These are phyloP conservation scores for Haplosporangium sp. DNA, from an alignment of 371 early-diverging fungal genomes.

Conservation along the genomic window DNA sequence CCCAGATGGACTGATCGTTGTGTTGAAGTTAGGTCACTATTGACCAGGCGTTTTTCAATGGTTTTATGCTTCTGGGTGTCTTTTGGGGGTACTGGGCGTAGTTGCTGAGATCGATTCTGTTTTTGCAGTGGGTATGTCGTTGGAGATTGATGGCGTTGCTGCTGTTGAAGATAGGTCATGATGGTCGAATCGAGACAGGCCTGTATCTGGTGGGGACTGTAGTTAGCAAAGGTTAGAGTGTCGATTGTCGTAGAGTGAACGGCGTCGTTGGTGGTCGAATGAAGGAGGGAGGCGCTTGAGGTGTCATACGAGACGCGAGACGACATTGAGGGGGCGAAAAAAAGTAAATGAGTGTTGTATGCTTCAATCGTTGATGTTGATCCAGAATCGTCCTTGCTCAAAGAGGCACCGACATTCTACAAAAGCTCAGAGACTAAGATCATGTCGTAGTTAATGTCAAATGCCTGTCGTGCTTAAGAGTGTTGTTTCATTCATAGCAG, in stretches of 20 bases:
- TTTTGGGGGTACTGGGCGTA: too few relatives aligned
- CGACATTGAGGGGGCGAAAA: slow-evolving; percentile 10
- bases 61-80: too few relatives aligned
- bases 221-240: slow-evolving; percentile 27
- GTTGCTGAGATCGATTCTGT: not conserved
- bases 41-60: too few relatives aligned
- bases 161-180: slow-evolving; percentile 32
- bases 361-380: not conserved
- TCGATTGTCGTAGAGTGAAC: slow-evolving; percentile 21
- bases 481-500: too few relatives aligned
- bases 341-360: not conserved
- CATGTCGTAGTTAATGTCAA: too few relatives aligned
- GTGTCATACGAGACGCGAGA: slow-evolving; percentile 24
- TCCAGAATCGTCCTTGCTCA: not conserved
- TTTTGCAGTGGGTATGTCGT: not conserved
- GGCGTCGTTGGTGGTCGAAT: slow-evolving; percentile 16
- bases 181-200: slow-evolving; percentile 37
- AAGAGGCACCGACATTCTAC: slow-evolving; percentile 4
- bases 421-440: too few relatives aligned
- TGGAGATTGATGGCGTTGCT: slow-evolving; percentile 1
- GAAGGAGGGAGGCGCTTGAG: slow-evolving; percentile 18
- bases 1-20: slow-evolving; percentile 2
- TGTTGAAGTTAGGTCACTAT: slow-evolving; percentile 3
- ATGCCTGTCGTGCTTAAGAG: too few relatives aligned
- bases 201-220: slow-evolving; percentile 33